Conservation (phyloP, 1,139 yeast genomes). For the Nakaseomyces delphensis region DNA sequence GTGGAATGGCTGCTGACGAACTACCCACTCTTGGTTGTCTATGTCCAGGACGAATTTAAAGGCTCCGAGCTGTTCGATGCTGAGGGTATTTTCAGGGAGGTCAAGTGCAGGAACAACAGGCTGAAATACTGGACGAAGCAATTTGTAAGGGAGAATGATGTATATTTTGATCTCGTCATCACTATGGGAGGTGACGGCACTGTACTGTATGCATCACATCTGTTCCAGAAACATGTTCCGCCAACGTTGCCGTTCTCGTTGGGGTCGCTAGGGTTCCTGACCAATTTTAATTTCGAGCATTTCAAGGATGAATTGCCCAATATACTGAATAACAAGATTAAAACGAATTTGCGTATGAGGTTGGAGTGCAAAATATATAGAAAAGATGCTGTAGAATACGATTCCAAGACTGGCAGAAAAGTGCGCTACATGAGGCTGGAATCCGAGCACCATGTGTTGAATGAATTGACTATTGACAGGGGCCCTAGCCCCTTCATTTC, state of each 20-base stretch:
- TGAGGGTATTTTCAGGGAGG: slow-evolving; percentile 28
- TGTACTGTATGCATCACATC: slow-evolving; percentile 66
- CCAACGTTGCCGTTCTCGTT: slow-evolving; percentile 75
- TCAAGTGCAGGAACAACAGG: slow-evolving; percentile 29
- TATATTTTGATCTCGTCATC: slow-evolving; percentile 62
- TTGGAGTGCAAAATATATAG: slow-evolving; percentile 57
- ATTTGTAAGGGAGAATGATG: slow-evolving; percentile 42
- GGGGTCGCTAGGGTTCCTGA: slow-evolving; percentile 75
- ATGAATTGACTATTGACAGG: slow-evolving; percentile 77
- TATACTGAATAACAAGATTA: slow-evolving; percentile 59
- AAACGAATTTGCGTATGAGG: slow-evolving; percentile 74
- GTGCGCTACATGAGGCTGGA: slow-evolving; percentile 49
- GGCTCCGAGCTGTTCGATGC: slow-evolving; percentile 56
- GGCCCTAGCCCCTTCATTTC: slow-evolving; percentile 88
- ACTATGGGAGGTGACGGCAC: slow-evolving; percentile 91
- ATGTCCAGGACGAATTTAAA: slow-evolving; percentile 62
- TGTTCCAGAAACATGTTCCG: slow-evolving; percentile 76
- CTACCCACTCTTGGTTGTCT: slow-evolving; percentile 48
- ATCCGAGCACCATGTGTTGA: slow-evolving; percentile 70
- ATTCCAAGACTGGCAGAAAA: slow-evolving; percentile 21
- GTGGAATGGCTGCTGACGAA: slow-evolving; percentile 61
- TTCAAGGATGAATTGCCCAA: slow-evolving; percentile 49
- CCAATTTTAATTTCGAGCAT: slow-evolving; percentile 66
- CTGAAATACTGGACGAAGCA: slow-evolving; percentile 62
- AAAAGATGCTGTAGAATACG: slow-evolving; percentile 16